Evolutionary conservation across 225 moss, liverwort and hornwort genomes (phyloP), one percentile per base, ranked within the genome.

Genomic region (Ulota crispa): DNA sequence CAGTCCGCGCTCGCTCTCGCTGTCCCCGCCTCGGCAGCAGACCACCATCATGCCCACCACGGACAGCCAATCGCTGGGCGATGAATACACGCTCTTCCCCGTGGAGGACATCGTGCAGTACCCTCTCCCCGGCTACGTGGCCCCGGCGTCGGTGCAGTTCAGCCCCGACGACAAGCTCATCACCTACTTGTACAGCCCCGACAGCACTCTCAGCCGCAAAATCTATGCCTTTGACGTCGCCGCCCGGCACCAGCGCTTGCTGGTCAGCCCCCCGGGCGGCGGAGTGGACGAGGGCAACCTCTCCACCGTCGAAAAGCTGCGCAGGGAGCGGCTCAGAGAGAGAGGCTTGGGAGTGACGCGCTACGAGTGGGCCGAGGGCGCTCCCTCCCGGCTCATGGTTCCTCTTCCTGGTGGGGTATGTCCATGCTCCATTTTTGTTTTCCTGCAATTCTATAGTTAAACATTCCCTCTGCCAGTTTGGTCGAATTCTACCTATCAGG

Each of bases 31-130:
- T 60, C 84, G 69, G 72, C 85, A 70, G 70, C 56, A 75, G 47
- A 75, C 70, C 41, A 93, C 84, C 85, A 93, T 87, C 85, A 99
- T 99, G 99, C 96, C 96, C 90, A 88, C 94, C 72, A 99, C 99
- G 76, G 96, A 94, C 79, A 93, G 94, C 83, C 94, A 99, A 84
- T 90, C 93, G 83, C 91, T 90, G 39, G 93, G 89, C 89, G 97
- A 99, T 43, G 96, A 99, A 76, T 96, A 92, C 88, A 87, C 94
- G 42, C 90, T 93, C 43, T 99, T 99, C 80, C 96, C 96, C 19
- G 96, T 99, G 73, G 99, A 99, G 85, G 99, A 99, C 84, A 99
- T 99, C 78, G 99, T 99, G 73, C 99, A 96, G 77, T 96, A 96
- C 82, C 96, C 99, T 53, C 94, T 99, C 21, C 99, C 99, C 10